Percentiles rank a stretch among this genome's conserved stretches.
Evolutionary conservation across 2,329 filamentous ascomycete genomes (phyloP).

Genomic region (Aspergillus viridinutans): DNA sequence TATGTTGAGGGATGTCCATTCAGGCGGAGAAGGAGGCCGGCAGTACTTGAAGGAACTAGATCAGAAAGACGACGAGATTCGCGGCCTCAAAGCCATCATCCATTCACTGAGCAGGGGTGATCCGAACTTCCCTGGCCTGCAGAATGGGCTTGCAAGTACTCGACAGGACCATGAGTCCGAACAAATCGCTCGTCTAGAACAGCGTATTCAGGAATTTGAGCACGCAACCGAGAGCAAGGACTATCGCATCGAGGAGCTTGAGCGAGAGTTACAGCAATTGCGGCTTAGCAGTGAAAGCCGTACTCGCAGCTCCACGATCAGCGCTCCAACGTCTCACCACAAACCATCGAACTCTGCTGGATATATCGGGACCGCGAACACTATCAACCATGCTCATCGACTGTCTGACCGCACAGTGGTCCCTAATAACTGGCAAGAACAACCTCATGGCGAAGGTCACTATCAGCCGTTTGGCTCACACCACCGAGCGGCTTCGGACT

Average conservation of each 20-base stretch:
- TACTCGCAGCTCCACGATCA: conserved; percentile 35
- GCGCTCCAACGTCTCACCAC: conserved; percentile 29
- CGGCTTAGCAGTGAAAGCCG: conserved; percentile 26
- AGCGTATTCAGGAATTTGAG: conserved; percentile 75
- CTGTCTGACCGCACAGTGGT: conserved; percentile 43
- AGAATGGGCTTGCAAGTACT: conserved; percentile 22
- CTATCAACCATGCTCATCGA: conserved; percentile 33
- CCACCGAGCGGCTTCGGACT: conserved; percentile 23
- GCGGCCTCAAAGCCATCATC: conserved; percentile 95
- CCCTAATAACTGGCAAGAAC: conserved; percentile 39
- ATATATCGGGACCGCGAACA: conserved; percentile 22
- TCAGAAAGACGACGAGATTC: conserved; percentile 94
- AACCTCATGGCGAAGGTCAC: conserved; percentile 20
- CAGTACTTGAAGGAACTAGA: conserved; percentile 69
- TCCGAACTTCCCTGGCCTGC: conserved; percentile 24
- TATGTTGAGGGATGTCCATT: conserved; percentile 52
- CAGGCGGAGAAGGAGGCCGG: conserved; percentile 39
- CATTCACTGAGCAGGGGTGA: conserved; percentile 78
- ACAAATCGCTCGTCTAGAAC: conserved; percentile 64
- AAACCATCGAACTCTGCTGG: conserved; percentile 26
- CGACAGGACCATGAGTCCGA: conserved; percentile 47
- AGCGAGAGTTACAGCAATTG: conserved; percentile 64
- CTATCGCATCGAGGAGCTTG: conserved; percentile 75
- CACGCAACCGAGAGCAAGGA: conserved; percentile 68
- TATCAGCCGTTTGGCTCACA: conserved; percentile 23